phyloP scores from a whole-genome alignment of 2,329 filamentous ascomycete genomes.

The Tolypocladium inflatum region DNA sequence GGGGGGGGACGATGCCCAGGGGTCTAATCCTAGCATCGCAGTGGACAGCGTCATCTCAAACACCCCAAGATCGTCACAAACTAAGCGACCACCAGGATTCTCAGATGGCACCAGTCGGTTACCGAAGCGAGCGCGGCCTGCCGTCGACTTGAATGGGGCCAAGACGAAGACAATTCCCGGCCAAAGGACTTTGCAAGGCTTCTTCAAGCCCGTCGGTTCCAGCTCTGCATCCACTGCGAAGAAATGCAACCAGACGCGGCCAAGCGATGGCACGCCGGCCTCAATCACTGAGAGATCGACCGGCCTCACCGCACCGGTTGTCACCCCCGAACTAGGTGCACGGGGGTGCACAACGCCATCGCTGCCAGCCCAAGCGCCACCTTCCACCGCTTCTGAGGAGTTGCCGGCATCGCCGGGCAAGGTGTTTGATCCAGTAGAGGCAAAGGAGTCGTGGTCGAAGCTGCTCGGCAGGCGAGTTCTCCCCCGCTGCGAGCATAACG shows the following conservation, averaged over 20 bases:
- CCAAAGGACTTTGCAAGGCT: slow-evolving; percentile 61
- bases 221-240: neutral
- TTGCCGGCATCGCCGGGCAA: slow-evolving; percentile 18
- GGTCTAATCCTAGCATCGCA: neutral
- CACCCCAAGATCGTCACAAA: neutral
- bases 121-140: slow-evolving; percentile 17
- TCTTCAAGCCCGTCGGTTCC: slow-evolving; percentile 53
- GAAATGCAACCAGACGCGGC: neutral
- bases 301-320: neutral
- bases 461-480: slow-evolving; percentile 65
- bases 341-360: neutral
- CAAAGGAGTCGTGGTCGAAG: slow-evolving; percentile 78
- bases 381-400: neutral
- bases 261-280: neutral
- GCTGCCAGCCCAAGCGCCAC: neutral
- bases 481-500: slow-evolving; percentile 79
- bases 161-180: slow-evolving; percentile 22
- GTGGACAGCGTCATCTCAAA: neutral
- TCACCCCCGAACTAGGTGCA: neutral
- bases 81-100: neutral
- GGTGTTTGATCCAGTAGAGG: slow-evolving; percentile 58
- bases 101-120: slow-evolving; percentile 1
- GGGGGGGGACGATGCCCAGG: neutral
- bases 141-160: slow-evolving; percentile 10
- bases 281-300: neutral